phyloP scores from a whole-genome alignment of 768 basidiomycete species.

The Hygrophorus russula region DNA sequence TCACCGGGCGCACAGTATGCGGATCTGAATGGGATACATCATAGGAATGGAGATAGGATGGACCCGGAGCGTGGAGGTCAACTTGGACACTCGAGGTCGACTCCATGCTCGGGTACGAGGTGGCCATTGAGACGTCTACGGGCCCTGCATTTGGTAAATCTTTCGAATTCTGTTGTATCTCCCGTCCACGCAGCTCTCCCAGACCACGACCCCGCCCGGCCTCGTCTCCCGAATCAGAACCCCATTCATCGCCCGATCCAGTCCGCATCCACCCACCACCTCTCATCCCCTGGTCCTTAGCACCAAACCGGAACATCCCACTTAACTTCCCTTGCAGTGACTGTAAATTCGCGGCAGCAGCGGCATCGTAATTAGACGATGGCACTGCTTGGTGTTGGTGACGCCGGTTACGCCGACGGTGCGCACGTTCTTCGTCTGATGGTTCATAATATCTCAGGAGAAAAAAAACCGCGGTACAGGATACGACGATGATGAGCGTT shows the following conservation, averaged over 20 bases:
- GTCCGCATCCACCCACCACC: conserved; percentile 40
- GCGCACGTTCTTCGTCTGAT: conserved; percentile 24
- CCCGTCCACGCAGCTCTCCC: not conserved
- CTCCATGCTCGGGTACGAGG: no score
- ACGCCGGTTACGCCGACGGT: conserved; percentile 16
- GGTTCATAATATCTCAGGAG: conserved; percentile 42
- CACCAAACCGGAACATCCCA: not conserved
- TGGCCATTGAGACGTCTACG: no score
- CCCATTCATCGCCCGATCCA: conserved; percentile 38
- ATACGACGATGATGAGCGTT: conserved; percentile 38
- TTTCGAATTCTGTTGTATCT: no score
- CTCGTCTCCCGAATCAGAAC: conserved; percentile 15
- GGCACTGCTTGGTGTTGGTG: conserved; percentile 7
- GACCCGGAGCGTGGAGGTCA: no score
- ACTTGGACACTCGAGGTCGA: no score
- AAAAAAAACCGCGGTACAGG: conserved; percentile 42
- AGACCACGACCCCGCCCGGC: not conserved
- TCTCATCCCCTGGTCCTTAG: conserved; percentile 10
- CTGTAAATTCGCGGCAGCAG: not conserved
- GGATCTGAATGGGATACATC: no score
- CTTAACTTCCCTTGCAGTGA: not conserved
- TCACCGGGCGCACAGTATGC: no score
- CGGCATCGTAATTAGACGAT: conserved; percentile 4
- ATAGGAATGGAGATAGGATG: no score
- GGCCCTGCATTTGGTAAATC: not conserved